Percentiles rank a stretch among this genome's conserved stretches.
Conservation (phyloP, 345 rosid genomes). For the Xanthoceras sorbifolium region DNA sequence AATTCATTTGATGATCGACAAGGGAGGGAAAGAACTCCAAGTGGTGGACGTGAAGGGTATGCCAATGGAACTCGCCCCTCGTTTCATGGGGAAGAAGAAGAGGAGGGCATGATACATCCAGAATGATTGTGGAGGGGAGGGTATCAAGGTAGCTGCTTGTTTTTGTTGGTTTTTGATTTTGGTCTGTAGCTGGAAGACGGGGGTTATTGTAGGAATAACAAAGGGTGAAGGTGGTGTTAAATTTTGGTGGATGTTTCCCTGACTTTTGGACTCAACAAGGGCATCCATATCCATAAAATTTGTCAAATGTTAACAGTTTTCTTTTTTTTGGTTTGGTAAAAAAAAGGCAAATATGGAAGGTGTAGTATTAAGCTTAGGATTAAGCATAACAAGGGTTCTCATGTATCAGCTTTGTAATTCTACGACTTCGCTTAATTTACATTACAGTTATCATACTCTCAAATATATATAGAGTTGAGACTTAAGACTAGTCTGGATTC, state of each 20-base stretch:
- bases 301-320: neutral
- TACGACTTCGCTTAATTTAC: neutral
- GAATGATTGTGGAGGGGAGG: constrained; percentile 12
- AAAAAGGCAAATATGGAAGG: neutral
- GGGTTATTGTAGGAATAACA: neutral
- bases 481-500: neutral
- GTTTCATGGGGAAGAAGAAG: constrained; percentile 35
- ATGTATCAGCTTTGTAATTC: neutral
- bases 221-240: constrained; percentile 18
- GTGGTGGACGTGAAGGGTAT: constrained; percentile 12
- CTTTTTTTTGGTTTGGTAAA: neutral
- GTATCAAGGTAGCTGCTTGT: neutral
- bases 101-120: constrained; percentile 48
- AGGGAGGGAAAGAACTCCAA: constrained; percentile 9
- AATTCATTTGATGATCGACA: neutral
- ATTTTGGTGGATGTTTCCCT: constrained; percentile 12
- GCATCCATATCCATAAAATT: neutral
- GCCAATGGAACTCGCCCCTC: constrained; percentile 11
- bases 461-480: neutral
- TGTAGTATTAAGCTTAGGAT: neutral
- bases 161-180: neutral
- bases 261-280: neutral
- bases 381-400: neutral
- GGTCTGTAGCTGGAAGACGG: neutral
- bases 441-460: neutral